Conservation (phyloP, 805 yeast genomes). For the Starmerella tilneyi region DNA sequence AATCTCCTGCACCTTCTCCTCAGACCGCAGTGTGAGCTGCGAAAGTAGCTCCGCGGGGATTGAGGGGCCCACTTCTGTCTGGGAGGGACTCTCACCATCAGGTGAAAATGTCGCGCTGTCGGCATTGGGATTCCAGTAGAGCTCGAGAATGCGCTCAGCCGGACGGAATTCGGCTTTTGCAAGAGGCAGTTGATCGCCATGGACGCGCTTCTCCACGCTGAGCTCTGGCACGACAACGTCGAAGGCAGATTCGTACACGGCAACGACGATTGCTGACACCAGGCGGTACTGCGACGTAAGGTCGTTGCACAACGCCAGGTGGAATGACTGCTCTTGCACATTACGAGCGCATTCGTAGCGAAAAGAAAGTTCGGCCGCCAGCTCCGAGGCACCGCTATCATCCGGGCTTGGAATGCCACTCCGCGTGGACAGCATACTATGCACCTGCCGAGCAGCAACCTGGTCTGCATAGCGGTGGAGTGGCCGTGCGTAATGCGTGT, state of each 20-base stretch:
- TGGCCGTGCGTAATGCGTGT: conserved; percentile 91
- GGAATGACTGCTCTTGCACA: conserved; percentile 93
- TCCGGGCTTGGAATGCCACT: conserved; percentile 2
- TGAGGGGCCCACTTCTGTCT: conserved; percentile 6
- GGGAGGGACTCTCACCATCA: conserved; percentile 12
- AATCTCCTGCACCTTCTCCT: conserved; percentile 70
- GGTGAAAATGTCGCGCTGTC: conserved; percentile 89
- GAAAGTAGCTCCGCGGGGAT: conserved; percentile 11
- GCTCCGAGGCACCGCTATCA: conserved; percentile 22
- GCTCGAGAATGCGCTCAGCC: conserved; percentile 52
- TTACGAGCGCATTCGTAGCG: conserved; percentile 86
- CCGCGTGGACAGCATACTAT: conserved; percentile 41
- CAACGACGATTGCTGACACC: conserved; percentile 76
- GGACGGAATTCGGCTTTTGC: conserved; percentile 87
- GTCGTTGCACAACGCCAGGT: conserved; percentile 40
- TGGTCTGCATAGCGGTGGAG: conserved; percentile 84
- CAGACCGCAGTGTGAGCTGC: conserved; percentile 46
- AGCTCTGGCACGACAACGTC: conserved; percentile 82
- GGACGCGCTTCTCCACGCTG: conserved; percentile 39
- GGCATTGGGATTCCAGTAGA: conserved; percentile 86
- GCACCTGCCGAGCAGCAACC: conserved; percentile 85
- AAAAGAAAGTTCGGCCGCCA: conserved; percentile 88
- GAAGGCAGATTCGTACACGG: conserved; percentile 91
- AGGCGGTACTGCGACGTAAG: conserved; percentile 68
- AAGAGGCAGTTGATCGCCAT: conserved; percentile 91